These are phyloP conservation scores for Mrakia frigida DNA, from an alignment of 768 basidiomycete genomes.

Conservation along the genomic window DNA sequence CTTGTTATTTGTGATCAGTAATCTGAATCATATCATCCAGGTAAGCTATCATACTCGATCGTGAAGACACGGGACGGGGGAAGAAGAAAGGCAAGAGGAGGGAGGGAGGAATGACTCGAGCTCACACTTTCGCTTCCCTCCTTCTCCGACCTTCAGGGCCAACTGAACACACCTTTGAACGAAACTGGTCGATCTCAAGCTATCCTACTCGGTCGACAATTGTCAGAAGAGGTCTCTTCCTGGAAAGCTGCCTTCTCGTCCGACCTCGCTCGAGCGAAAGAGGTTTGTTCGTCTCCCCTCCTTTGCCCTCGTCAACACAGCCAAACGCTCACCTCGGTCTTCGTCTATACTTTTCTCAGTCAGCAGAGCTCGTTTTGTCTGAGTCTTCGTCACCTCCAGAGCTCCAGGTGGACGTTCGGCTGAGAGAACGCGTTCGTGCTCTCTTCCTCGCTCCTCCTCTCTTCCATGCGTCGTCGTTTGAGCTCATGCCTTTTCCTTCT, in stretches of 20 bases:
- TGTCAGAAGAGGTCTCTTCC: neutral
- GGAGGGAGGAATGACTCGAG: neutral
- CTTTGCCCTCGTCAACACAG: neutral
- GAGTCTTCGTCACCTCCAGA: neutral
- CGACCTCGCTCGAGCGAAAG: constrained; percentile 13
- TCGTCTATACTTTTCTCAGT: neutral
- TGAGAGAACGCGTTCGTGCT: constrained; percentile 15
- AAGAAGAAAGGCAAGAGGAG: no score
- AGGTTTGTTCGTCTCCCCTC: neutral
- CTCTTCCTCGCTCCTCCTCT: no score
- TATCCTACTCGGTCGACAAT: neutral
- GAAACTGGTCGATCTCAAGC: neutral
- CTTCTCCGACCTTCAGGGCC: neutral
- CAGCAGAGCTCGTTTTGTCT: neutral
- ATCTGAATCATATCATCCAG: constrained; percentile 1
- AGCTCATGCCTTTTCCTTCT: neutral
- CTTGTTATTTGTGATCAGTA: neutral
- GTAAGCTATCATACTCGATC: neutral
- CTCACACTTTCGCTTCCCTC: no score
- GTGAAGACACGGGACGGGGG: no score
- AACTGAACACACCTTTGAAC: constrained; percentile 16
- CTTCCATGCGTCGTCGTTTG: neutral
- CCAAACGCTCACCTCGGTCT: neutral
- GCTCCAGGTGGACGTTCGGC: neutral
- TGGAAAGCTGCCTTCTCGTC: constrained; percentile 5